Percentiles rank a stretch among this genome's conserved stretches.
Conservation (phyloP, 2,329 filamentous ascomycete genomes). For the Penicillium sp. region DNA sequence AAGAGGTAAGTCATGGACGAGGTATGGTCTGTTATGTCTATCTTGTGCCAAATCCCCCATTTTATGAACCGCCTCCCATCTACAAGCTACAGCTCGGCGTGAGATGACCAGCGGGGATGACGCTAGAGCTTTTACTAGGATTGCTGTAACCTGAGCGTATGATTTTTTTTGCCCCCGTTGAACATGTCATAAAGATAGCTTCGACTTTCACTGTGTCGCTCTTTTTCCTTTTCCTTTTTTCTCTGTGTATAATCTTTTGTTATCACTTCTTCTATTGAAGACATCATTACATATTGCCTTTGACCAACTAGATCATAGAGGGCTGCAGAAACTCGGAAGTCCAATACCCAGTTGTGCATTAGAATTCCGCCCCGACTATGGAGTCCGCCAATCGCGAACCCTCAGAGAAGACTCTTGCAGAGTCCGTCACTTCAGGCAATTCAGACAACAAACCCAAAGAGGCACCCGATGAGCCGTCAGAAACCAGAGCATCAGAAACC, state of each 20-base stretch:
- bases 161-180: background rate
- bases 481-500: too few relatives aligned
- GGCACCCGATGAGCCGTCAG: background rate
- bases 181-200: background rate
- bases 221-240: background rate
- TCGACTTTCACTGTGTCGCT: background rate
- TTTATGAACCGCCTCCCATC: background rate
- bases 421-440: background rate
- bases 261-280: background rate
- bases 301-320: background rate
- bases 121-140: background rate
- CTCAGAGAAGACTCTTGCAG: conserved; percentile 2
- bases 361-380: background rate
- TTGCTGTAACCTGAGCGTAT: background rate
- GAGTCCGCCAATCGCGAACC: background rate
- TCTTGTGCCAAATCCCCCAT: background rate
- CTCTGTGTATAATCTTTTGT: background rate
- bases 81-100: background rate
- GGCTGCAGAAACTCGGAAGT: background rate
- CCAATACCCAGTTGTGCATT: background rate
- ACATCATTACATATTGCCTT: background rate
- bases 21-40: conserved; percentile 1
- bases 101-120: background rate
- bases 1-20: background rate
- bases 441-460: background rate